Conservation (phyloP, 2,329 filamentous ascomycete genomes). For the Aspergillus puulaauensis region DNA sequence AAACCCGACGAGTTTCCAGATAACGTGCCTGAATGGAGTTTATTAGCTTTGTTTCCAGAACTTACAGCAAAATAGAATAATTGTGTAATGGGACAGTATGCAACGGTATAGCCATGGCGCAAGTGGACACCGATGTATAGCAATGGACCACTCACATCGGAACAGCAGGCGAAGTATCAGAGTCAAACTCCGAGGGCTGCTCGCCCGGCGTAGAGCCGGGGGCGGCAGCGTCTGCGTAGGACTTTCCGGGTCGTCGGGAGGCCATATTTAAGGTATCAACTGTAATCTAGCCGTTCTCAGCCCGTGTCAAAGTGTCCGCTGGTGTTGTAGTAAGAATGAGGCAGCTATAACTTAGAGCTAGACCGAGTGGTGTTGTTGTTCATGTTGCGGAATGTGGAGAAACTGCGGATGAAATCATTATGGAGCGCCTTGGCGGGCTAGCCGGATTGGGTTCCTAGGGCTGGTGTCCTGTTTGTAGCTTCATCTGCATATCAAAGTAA, state of each 20-base stretch:
- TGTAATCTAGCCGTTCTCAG: not conserved
- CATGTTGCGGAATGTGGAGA: not conserved
- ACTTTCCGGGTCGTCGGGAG: conserved; percentile 30
- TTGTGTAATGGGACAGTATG: not conserved
- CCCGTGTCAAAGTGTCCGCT: not conserved
- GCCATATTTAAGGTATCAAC: conserved; percentile 23
- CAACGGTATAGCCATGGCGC: not conserved
- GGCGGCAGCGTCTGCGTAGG: conserved; percentile 27
- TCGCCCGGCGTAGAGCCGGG: conserved; percentile 29
- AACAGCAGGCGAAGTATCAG: conserved; percentile 78
- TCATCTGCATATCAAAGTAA: too few relatives aligned
- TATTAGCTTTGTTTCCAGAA: not conserved
- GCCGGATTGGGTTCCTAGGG: not conserved
- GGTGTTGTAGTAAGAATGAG: not conserved
- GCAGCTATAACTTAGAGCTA: not conserved
- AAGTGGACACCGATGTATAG: not conserved
- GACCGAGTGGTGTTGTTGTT: not conserved
- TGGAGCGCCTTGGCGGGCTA: not conserved
- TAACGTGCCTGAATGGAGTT: conserved; percentile 61
- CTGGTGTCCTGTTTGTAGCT: not conserved
- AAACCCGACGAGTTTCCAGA: conserved; percentile 85
- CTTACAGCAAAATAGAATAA: not conserved
- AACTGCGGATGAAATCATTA: conserved; percentile 7
- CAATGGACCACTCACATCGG: conserved; percentile 61
- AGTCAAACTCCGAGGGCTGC: conserved; percentile 52